Evolutionary conservation across 768 basidiomycete genomes (phyloP).

Genomic region (Panaeolus cyanescens): DNA sequence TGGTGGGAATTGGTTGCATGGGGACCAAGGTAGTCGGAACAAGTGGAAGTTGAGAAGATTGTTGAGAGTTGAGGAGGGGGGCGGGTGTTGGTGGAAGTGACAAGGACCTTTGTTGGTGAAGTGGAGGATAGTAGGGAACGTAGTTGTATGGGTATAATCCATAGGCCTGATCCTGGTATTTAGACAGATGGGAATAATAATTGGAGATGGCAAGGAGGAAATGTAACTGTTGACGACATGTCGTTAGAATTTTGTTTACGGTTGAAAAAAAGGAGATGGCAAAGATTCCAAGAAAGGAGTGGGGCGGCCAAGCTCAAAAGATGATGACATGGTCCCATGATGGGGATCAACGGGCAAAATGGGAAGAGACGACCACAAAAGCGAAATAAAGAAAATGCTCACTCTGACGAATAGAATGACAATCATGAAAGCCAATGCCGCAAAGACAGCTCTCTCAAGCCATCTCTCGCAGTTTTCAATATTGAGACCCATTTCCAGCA

Average conservation of each 20-base stretch:
- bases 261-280: too few species aligned
- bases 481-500: slow-evolving; percentile 72
- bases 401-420: slow-evolving; percentile 69
- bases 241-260: background rate
- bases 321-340: slow-evolving; percentile 1
- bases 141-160: slow-evolving; percentile 10
- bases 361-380: background rate
- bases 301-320: slow-evolving; percentile 1
- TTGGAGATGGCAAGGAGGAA: slow-evolving; percentile 74
- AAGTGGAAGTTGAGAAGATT: slow-evolving; percentile 10
- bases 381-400: slow-evolving; percentile 26
- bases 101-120: slow-evolving; percentile 8
- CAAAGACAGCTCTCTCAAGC: slow-evolving; percentile 68
- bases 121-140: slow-evolving; percentile 16
- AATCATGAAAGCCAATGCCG: slow-evolving; percentile 56
- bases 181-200: slow-evolving; percentile 58
- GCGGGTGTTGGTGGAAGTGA: slow-evolving; percentile 7
- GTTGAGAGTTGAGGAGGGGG: slow-evolving; percentile 10
- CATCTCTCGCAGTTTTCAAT: slow-evolving; percentile 82
- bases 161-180: slow-evolving; percentile 32
- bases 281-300: background rate
- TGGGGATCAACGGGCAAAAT: background rate
- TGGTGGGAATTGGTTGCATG: slow-evolving; percentile 6
- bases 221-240: slow-evolving; percentile 53
- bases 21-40: slow-evolving; percentile 12